A percentile compares a stretch with the other conserved stretches of the same genome.
Conservation (phyloP, 2,329 filamentous ascomycete genomes). For the Fusarium armeniacum region DNA sequence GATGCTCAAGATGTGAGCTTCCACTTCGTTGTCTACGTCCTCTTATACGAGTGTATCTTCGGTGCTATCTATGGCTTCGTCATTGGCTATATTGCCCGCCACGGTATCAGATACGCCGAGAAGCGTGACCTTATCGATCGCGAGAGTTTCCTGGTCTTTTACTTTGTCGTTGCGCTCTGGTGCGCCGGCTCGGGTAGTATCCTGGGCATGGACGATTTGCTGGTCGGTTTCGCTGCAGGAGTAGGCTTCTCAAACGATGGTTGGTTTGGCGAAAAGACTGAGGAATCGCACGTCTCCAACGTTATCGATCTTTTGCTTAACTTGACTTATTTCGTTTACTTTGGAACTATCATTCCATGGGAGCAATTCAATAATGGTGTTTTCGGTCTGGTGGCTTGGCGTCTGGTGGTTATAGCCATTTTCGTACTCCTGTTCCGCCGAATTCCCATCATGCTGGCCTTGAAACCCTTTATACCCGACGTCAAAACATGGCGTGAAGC, state of each 20-base stretch:
- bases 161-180: constrained; percentile 96
- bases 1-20: constrained; percentile 77
- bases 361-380: constrained; percentile 83
- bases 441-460: constrained; percentile 90
- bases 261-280: constrained; percentile 98
- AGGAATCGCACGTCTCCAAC: constrained; percentile 98
- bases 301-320: constrained; percentile 98
- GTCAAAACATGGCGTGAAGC: constrained; percentile 99
- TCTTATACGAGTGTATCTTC: constrained; percentile 96
- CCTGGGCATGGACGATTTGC: constrained; percentile 90
- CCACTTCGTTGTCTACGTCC: constrained; percentile 89
- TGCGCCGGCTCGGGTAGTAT: constrained; percentile 94
- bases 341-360: constrained; percentile 98
- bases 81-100: constrained; percentile 90
- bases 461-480: constrained; percentile 95
- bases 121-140: constrained; percentile 88
- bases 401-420: constrained; percentile 91
- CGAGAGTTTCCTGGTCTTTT: constrained; percentile 98
- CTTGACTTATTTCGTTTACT: constrained; percentile 97
- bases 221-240: constrained; percentile 94
- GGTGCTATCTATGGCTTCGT: constrained; percentile 89
- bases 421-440: constrained; percentile 96
- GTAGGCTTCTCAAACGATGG: constrained; percentile 99
- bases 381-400: constrained; percentile 86
- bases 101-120: constrained; percentile 90